Percentiles rank a stretch among this genome's conserved stretches.
These are phyloP conservation scores for Jatropha curcas DNA, from an alignment of 345 rosid species.

Conservation along the genomic window DNA sequence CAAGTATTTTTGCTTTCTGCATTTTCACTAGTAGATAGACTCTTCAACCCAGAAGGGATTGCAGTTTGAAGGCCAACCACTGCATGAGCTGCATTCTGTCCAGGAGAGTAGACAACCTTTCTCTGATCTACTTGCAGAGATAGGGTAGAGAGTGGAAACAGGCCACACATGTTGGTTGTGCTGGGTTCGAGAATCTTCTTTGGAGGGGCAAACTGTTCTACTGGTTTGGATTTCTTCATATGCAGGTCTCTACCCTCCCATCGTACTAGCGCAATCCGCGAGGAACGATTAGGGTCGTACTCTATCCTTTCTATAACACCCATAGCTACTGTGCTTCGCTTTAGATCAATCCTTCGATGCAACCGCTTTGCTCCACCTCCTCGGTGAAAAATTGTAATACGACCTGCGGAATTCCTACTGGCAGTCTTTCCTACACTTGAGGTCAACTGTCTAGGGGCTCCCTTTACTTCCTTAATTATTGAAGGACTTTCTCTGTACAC, in stretches of 20 bases:
- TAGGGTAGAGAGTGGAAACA: constrained; percentile 15
- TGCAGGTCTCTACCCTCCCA: not conserved
- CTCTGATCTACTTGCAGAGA: constrained; percentile 14
- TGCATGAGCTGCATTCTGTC: constrained; percentile 8
- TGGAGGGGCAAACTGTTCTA: constrained; percentile 9
- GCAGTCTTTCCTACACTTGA: constrained; percentile 13
- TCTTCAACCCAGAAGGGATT: constrained; percentile 11
- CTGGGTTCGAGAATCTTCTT: constrained; percentile 8
- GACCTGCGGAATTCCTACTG: constrained; percentile 32
- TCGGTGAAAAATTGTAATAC: constrained; percentile 28
- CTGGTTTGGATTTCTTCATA: not conserved
- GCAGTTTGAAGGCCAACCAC: constrained; percentile 8
- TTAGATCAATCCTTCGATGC: constrained; percentile 23
- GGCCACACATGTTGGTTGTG: not conserved
- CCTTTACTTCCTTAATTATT: not conserved
- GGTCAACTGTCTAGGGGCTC: constrained; percentile 17
- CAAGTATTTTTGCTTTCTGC: constrained; percentile 5
- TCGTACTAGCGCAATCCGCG: constrained; percentile 19
- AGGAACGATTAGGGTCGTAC: constrained; percentile 23
- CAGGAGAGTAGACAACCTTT: constrained; percentile 13
- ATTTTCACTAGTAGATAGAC: not conserved
- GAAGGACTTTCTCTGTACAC: not conserved
- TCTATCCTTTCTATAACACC: constrained; percentile 36
- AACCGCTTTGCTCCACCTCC: constrained; percentile 37
- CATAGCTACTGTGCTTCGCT: constrained; percentile 25